Evolutionary conservation across 2,329 filamentous ascomycete species (phyloP), one percentile per base, ranked within the genome.

Genomic region (Penicillium fuscoglaucum): DNA sequence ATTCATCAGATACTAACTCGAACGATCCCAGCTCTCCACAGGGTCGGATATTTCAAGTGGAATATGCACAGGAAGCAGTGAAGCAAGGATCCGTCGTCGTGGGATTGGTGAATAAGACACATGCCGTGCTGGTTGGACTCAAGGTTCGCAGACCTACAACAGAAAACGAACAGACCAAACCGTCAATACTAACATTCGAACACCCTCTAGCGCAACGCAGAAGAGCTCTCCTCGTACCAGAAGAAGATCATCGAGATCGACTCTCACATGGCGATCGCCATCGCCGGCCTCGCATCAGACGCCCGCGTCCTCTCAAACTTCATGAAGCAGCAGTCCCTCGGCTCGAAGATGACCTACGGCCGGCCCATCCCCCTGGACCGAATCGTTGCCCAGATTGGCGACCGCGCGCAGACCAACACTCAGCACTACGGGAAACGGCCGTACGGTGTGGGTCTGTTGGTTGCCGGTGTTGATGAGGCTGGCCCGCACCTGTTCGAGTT

Each of bases 291-390:
- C 62, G 95, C 95, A 67, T 97, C 93, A 59, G 95, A 99, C 79
- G 95, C 93, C 74, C 95, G 95, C 73, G 95, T 99, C 70, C 92
- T 99, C 70, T 97, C 93, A 83, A 99, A 99, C 86, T 99, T 97
- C 83, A 98, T 99, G 93, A 98, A 97, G 83, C 92, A 96, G 81
- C 95, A 98, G 81, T 96, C 91, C 64, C 91, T 99, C 72, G 90
- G 91, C 72, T 93, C 95, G 71, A 92, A 93, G 77, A 88, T 99
- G 70, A 96, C 92, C 58, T 98, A 96, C 82, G 93, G 91, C 79
- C 93, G 95, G 67, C 87, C 93, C 67, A 95, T 99, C 75, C 91
- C 92, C 33, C 83, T 98, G 74, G 89, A 91, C 72, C 89, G 90
- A 63, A 91, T 98, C 70, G 93, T 96, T 67, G 85, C 87, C 65